Conservation (phyloP, 345 rosid species). For the Salix exigua region DNA sequence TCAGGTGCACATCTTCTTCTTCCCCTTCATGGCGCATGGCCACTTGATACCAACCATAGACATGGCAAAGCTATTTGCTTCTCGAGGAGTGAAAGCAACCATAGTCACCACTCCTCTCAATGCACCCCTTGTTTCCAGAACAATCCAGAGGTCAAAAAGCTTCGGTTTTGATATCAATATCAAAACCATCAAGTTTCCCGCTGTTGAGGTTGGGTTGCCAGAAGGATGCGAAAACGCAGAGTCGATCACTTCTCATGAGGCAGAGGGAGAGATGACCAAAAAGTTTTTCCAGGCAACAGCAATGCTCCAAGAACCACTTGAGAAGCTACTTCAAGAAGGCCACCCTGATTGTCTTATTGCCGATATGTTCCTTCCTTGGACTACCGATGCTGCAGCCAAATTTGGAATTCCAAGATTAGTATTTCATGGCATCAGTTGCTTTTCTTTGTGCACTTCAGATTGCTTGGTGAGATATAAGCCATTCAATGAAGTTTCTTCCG, state of each 20-base stretch:
- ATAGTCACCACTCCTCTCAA: constrained; percentile 40
- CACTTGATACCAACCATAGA: constrained; percentile 50
- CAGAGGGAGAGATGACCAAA: not conserved
- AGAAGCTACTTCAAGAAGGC: constrained; percentile 6
- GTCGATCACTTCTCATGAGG: not conserved
- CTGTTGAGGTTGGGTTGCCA: constrained; percentile 33
- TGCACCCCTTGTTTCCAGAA: constrained; percentile 13
- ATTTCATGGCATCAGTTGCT: constrained; percentile 32
- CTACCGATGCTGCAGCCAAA: constrained; percentile 32
- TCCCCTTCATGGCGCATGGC: constrained; percentile 36
- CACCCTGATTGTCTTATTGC: constrained; percentile 38
- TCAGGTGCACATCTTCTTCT: constrained; percentile 22
- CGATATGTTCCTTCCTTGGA: constrained; percentile 35
- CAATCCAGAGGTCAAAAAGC: constrained; percentile 13
- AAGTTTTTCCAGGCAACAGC: not conserved
- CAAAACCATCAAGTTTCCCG: constrained; percentile 4
- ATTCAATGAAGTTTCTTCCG: constrained; percentile 17
- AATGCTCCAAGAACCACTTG: constrained; percentile 15
- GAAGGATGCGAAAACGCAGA: constrained; percentile 25
- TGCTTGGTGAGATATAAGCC: constrained; percentile 22
- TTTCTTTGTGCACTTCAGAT: constrained; percentile 15
- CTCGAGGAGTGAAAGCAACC: constrained; percentile 39
- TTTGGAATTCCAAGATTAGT: constrained; percentile 35
- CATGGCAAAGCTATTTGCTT: constrained; percentile 53
- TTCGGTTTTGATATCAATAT: constrained; percentile 3